Evolutionary conservation across 345 rosid species (phyloP).

Genomic region (Mangifera indica): DNA sequence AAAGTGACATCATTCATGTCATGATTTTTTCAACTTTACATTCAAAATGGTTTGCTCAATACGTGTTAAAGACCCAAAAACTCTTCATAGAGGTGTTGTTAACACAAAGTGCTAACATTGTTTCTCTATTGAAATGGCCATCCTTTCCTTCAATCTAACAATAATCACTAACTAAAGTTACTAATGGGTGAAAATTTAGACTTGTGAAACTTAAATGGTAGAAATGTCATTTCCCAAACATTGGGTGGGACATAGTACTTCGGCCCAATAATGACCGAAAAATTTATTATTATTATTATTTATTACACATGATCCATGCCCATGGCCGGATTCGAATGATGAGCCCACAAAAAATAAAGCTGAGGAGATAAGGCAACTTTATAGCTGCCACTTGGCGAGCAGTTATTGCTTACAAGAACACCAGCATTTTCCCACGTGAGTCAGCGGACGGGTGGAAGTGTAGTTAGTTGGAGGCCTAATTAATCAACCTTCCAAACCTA

Average conservation of each 20-base stretch:
- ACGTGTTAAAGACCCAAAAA: slow-evolving; percentile 58
- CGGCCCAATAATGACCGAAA: too few species aligned
- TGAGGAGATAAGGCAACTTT: background rate
- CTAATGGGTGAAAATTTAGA: too few species aligned
- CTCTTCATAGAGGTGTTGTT: slow-evolving; percentile 57
- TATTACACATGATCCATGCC: background rate
- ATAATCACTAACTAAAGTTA: too few species aligned
- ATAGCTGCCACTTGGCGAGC: background rate
- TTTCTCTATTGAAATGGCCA: slow-evolving; percentile 6
- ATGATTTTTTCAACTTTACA: slow-evolving; percentile 79
- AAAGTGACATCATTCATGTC: slow-evolving; percentile 89
- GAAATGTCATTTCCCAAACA: too few species aligned
- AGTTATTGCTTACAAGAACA: background rate
- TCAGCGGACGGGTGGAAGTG: background rate
- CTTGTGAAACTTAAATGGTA: too few species aligned
- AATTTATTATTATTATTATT: too few species aligned
- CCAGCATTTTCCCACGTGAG: background rate
- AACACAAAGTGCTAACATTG: slow-evolving; percentile 17
- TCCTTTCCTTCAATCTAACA: too few species aligned
- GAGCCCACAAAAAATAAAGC: too few species aligned
- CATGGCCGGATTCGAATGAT: background rate
- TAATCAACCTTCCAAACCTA: too few species aligned
- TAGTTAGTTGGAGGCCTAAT: too few species aligned
- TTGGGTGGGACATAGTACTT: too few species aligned
- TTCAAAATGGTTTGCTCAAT: slow-evolving; percentile 64